phyloP scores from a whole-genome alignment of 805 yeast genomes.

The Brettanomyces naardenensis region DNA sequence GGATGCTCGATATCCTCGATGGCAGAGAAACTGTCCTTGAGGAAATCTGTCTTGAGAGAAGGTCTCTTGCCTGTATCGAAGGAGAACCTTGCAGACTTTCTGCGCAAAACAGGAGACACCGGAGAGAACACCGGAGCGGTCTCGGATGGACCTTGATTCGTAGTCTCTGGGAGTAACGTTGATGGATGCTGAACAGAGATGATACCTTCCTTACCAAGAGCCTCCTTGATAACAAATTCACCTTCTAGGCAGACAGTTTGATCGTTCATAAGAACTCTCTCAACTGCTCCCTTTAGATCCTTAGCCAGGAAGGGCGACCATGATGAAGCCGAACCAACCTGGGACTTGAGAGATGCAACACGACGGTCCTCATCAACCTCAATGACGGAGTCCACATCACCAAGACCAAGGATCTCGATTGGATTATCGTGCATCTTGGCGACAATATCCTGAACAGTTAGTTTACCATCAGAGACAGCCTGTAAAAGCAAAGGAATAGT shows the following conservation, averaged over 20 bases:
- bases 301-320: constrained; percentile 52
- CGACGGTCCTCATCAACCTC: constrained; percentile 79
- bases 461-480: constrained; percentile 67
- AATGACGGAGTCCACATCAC: constrained; percentile 70
- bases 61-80: constrained; percentile 33
- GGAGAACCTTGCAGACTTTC: constrained; percentile 44
- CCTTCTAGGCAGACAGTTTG: constrained; percentile 85
- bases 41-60: constrained; percentile 21
- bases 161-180: constrained; percentile 11
- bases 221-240: constrained; percentile 48
- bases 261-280: constrained; percentile 73
- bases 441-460: constrained; percentile 67
- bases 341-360: constrained; percentile 31
- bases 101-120: constrained; percentile 16
- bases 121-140: constrained; percentile 24
- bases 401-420: constrained; percentile 70
- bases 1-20: constrained; percentile 34
- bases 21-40: constrained; percentile 21
- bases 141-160: constrained; percentile 7
- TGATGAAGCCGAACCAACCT: constrained; percentile 25
- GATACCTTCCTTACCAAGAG: constrained; percentile 53
- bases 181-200: constrained; percentile 38
- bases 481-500: constrained; percentile 73
- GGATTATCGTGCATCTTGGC: constrained; percentile 76
- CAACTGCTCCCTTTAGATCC: constrained; percentile 71